Conservation (phyloP, 495 filamentous ascomycete genomes). For the Thermothielavioides terrestris region DNA sequence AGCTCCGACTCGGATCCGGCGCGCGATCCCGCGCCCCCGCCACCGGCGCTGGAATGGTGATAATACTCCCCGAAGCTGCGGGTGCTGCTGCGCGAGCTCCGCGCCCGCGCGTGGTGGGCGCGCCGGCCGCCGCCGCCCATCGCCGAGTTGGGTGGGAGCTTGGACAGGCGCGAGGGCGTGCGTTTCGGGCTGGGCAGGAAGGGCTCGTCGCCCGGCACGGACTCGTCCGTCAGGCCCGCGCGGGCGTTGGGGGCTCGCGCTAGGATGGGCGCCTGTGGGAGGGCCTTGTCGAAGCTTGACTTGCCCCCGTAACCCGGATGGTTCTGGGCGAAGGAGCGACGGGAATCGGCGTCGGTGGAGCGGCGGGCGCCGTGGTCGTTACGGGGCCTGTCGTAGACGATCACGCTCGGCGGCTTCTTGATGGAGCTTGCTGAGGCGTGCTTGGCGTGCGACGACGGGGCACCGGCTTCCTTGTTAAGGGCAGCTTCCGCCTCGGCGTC, state of each 20-base stretch:
- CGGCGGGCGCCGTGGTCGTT: constrained; percentile 8
- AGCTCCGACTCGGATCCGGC: constrained; percentile 17
- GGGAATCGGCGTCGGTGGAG: constrained; percentile 30
- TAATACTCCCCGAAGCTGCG: constrained; percentile 32
- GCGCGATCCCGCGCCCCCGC: not conserved
- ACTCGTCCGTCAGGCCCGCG: constrained; percentile 41
- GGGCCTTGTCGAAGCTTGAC: constrained; percentile 31
- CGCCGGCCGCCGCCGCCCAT: constrained; percentile 25
- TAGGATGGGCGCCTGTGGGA: constrained; percentile 37
- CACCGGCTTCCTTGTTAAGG: constrained; percentile 15
- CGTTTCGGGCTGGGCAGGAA: constrained; percentile 34
- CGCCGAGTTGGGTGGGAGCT: constrained; percentile 25
- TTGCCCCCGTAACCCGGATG: constrained; percentile 15
- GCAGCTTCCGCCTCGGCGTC: constrained; percentile 17
- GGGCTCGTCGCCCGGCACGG: constrained; percentile 39
- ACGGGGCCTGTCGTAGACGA: constrained; percentile 34
- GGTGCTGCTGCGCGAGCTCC: constrained; percentile 35
- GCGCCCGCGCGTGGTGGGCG: constrained; percentile 22
- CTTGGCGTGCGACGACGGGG: constrained; percentile 23
- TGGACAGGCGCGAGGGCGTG: constrained; percentile 36
- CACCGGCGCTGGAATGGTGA: not conserved
- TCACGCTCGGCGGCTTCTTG: constrained; percentile 37
- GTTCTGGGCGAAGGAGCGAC: constrained; percentile 21
- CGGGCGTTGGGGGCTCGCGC: constrained; percentile 41
- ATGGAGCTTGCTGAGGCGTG: constrained; percentile 32